phyloP scores from a whole-genome alignment of 345 rosid species.

The Stellera chamaejasme region DNA sequence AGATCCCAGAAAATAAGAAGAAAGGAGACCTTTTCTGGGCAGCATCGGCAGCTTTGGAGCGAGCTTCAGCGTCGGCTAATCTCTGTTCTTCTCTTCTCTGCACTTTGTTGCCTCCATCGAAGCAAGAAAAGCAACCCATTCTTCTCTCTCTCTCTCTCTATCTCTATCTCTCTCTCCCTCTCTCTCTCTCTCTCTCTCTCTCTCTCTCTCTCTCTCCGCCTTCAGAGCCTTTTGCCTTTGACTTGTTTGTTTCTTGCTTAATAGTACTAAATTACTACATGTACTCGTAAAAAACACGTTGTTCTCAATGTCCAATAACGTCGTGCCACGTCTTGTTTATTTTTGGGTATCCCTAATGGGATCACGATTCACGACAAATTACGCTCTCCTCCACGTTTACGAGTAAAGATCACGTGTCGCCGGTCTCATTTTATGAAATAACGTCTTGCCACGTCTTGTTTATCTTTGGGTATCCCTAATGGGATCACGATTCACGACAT shows the following conservation, averaged over 20 bases:
- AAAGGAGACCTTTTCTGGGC: slow-evolving; percentile 64
- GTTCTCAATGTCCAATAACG: too few species aligned
- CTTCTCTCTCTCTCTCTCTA: neutral
- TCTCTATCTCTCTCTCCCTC: neutral
- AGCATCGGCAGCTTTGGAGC: slow-evolving; percentile 95
- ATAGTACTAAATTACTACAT: too few species aligned
- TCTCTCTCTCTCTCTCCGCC: neutral
- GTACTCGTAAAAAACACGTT: too few species aligned
- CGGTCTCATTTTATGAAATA: too few species aligned
- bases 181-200: neutral
- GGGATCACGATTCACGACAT: too few species aligned
- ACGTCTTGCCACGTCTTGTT: too few species aligned
- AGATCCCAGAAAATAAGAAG: neutral
- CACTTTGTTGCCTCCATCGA: slow-evolving; percentile 49
- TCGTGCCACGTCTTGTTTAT: too few species aligned
- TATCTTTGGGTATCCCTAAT: too few species aligned
- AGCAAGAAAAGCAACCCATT: slow-evolving; percentile 75
- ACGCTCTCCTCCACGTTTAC: too few species aligned
- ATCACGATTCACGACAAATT: too few species aligned
- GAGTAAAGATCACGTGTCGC: too few species aligned
- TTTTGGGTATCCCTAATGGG: too few species aligned
- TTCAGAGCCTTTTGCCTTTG: neutral
- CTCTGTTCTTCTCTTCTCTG: slow-evolving; percentile 61
- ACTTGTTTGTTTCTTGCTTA: neutral
- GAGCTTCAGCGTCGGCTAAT: slow-evolving; percentile 78